Conservation (phyloP, 2,329 filamentous ascomycete species). For the Verticillium albo-atrum region DNA sequence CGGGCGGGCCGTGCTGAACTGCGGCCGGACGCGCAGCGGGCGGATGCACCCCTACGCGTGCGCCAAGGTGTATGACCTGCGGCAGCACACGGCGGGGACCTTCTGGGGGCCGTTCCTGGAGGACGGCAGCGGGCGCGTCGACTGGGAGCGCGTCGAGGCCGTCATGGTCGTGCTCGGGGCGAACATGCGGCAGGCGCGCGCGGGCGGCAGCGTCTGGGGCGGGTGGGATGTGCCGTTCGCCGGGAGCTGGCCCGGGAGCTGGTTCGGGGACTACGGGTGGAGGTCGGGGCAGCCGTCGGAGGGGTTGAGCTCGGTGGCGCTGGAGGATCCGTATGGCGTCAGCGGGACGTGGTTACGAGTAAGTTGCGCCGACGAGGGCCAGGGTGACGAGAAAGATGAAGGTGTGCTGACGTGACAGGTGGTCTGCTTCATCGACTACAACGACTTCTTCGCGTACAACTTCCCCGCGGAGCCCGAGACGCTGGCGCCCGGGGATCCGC, state of each 20-base stretch:
- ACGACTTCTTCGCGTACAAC: constrained; percentile 69
- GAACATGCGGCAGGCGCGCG: constrained; percentile 51
- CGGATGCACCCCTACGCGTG: constrained; percentile 57
- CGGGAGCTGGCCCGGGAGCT: constrained; percentile 50
- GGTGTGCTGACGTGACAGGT: too few relatives aligned
- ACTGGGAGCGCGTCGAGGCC: constrained; percentile 79
- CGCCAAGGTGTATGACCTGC: constrained; percentile 68
- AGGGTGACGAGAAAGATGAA: too few relatives aligned
- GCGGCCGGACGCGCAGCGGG: constrained; percentile 27
- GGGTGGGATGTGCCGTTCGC: constrained; percentile 54
- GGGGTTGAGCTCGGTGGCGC: constrained; percentile 38
- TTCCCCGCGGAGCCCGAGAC: constrained; percentile 39
- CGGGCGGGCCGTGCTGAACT: constrained; percentile 51
- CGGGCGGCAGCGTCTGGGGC: constrained; percentile 35
- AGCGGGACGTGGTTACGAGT: constrained; percentile 68
- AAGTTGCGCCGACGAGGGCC: too few relatives aligned
- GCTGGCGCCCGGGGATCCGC: constrained; percentile 22
- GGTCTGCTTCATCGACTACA: constrained; percentile 58
- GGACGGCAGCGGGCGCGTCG: constrained; percentile 57
- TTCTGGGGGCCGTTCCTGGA: constrained; percentile 69
- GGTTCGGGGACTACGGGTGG: constrained; percentile 27
- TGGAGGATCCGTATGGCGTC: constrained; percentile 65
- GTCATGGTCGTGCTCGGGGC: constrained; percentile 64
- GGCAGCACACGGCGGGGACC: constrained; percentile 57
- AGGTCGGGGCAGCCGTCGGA: constrained; percentile 17